Percentiles rank a stretch among this genome's conserved stretches.
phyloP scores from a whole-genome alignment of 371 early-diverging fungal species.

The Mucor irregularis region DNA sequence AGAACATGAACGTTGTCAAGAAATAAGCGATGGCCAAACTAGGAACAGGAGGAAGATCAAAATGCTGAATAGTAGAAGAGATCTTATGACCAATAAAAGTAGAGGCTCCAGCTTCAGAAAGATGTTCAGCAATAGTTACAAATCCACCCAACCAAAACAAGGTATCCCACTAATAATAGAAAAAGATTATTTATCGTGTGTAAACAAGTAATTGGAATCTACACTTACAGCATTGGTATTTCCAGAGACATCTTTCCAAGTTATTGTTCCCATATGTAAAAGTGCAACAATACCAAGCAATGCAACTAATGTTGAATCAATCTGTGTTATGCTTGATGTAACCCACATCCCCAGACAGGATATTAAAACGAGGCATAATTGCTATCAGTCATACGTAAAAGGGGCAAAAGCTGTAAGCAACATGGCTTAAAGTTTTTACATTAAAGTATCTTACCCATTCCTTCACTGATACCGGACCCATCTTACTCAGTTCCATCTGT shows the following conservation, averaged over 20 bases:
- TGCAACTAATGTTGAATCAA: slow-evolving; percentile 74
- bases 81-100: slow-evolving; percentile 64
- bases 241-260: slow-evolving; percentile 71
- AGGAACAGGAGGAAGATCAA: slow-evolving; percentile 41
- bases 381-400: slow-evolving; percentile 18
- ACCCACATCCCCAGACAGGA: slow-evolving; percentile 70
- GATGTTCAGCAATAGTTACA: slow-evolving; percentile 75
- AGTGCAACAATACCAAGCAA: slow-evolving; percentile 60
- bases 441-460: slow-evolving; percentile 22
- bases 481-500: slow-evolving; percentile 21
- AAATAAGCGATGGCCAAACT: slow-evolving; percentile 65
- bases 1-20: slow-evolving; percentile 72
- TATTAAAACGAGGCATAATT: slow-evolving; percentile 56
- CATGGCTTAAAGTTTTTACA: background rate
- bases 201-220: background rate
- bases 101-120: slow-evolving; percentile 68
- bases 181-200: background rate
- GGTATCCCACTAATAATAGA: slow-evolving; percentile 68
- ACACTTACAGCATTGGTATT: slow-evolving; percentile 65
- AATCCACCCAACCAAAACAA: slow-evolving; percentile 82
- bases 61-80: slow-evolving; percentile 37
- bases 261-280: slow-evolving; percentile 57
- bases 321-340: slow-evolving; percentile 55
- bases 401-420: background rate
- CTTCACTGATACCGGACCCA: slow-evolving; percentile 21